Conservation (phyloP, 2,329 filamentous ascomycete genomes). For the Allantophomopsis cytisporea region DNA sequence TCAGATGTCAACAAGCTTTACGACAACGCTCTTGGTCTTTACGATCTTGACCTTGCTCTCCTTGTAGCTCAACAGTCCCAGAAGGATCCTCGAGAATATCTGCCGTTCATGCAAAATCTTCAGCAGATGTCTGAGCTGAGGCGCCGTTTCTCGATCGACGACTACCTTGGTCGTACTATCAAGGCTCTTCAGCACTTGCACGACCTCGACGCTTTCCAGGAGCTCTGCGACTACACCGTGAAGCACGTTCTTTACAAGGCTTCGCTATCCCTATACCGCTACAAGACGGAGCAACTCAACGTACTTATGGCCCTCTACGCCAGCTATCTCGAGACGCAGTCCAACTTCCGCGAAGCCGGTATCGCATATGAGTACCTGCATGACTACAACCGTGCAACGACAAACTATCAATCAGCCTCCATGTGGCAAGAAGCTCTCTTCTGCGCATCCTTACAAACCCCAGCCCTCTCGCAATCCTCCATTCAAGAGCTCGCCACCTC, state of each 20-base stretch:
- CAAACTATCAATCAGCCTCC: constrained; percentile 66
- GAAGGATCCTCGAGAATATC: constrained; percentile 86
- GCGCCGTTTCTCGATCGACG: constrained; percentile 74
- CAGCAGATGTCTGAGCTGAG: constrained; percentile 60
- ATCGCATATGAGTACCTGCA: constrained; percentile 80
- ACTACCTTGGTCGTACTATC: constrained; percentile 61
- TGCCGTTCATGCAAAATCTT: constrained; percentile 83
- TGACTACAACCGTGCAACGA: constrained; percentile 61
- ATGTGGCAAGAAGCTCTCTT: constrained; percentile 89
- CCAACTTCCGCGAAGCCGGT: constrained; percentile 73
- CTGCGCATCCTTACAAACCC: constrained; percentile 52
- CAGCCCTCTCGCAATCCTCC: constrained; percentile 44
- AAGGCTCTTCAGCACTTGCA: constrained; percentile 75
- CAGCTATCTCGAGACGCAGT: constrained; percentile 58
- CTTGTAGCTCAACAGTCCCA: constrained; percentile 92
- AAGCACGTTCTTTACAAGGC: constrained; percentile 70
- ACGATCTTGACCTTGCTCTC: constrained; percentile 80
- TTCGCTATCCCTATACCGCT: constrained; percentile 72
- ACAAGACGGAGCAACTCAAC: constrained; percentile 53
- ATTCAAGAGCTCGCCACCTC: constrained; percentile 55
- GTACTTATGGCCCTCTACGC: constrained; percentile 70
- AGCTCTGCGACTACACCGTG: constrained; percentile 63
- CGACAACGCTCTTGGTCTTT: constrained; percentile 78
- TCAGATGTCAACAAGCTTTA: constrained; percentile 88
- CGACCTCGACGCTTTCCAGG: constrained; percentile 58